These are phyloP conservation scores for Ceratobasidium sp. DNA, from an alignment of 1,284 basidiomycete genomes.

Conservation along the genomic window DNA sequence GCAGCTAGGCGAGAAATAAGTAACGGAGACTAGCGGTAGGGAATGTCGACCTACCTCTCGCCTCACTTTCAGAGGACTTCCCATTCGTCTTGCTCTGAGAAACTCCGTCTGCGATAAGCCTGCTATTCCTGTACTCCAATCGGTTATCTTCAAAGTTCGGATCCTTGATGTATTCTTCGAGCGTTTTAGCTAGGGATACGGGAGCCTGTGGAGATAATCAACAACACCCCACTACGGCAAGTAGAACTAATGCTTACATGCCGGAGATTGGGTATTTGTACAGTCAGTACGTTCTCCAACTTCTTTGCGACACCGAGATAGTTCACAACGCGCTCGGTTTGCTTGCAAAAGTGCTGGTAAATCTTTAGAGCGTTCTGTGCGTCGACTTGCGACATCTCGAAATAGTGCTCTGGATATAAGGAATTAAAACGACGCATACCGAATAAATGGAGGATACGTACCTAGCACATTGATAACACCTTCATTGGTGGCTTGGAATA, in stretches of 20 bases:
- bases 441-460: constrained; percentile 50
- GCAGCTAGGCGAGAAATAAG: neutral
- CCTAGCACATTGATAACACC: constrained; percentile 97
- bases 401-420: constrained; percentile 85
- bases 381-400: constrained; percentile 96
- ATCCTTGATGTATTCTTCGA: constrained; percentile 96
- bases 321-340: constrained; percentile 94
- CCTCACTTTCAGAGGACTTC: constrained; percentile 48
- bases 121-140: constrained; percentile 89
- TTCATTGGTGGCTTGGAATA: constrained; percentile 98
- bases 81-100: constrained; percentile 51
- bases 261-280: constrained; percentile 93
- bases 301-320: constrained; percentile 94
- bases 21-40: neutral
- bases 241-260: constrained; percentile 67
- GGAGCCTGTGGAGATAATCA: constrained; percentile 71
- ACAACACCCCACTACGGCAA: neutral
- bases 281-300: constrained; percentile 90
- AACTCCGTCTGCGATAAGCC: constrained; percentile 74
- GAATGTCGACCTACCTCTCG: constrained; percentile 49
- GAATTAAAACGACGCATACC: constrained; percentile 27
- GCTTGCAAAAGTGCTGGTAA: constrained; percentile 94
- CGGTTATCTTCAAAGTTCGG: constrained; percentile 96
- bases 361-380: constrained; percentile 86
- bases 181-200: constrained; percentile 88